Evolutionary conservation across 495 filamentous ascomycete genomes (phyloP).

Genomic region (Penicillium soppii): DNA sequence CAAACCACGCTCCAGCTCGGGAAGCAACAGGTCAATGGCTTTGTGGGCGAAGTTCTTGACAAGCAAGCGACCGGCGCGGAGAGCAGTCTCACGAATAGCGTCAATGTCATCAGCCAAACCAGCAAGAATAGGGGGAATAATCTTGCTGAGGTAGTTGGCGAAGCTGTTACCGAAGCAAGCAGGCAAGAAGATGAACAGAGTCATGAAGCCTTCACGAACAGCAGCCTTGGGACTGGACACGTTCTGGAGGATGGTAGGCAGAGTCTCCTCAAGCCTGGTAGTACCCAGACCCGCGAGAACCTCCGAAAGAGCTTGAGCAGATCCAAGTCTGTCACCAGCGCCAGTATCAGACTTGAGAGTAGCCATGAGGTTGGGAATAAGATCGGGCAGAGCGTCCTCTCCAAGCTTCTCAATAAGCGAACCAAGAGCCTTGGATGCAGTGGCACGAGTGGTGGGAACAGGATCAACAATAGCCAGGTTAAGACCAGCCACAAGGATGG

Average conservation of each 20-base stretch:
- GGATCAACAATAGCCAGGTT: slow-evolving; percentile 90
- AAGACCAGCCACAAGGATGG: slow-evolving; percentile 87
- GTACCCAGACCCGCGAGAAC: slow-evolving; percentile 95
- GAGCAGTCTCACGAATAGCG: slow-evolving; percentile 88
- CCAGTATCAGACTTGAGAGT: slow-evolving; percentile 97
- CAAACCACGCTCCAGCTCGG: slow-evolving; percentile 91
- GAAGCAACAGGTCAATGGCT: slow-evolving; percentile 89
- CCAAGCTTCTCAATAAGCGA: slow-evolving; percentile 96
- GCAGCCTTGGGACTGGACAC: slow-evolving; percentile 86
- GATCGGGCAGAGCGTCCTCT: slow-evolving; percentile 93
- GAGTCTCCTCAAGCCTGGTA: slow-evolving; percentile 85
- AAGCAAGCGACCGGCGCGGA: slow-evolving; percentile 86
- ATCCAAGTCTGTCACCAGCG: slow-evolving; percentile 91
- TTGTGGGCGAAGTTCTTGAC: slow-evolving; percentile 98
- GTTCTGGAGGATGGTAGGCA: slow-evolving; percentile 96
- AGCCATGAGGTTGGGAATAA: slow-evolving; percentile 95
- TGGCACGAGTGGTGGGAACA: slow-evolving; percentile 94
- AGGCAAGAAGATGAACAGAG: slow-evolving; percentile 96
- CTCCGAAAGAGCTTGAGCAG: slow-evolving; percentile 94
- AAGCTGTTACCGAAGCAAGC: slow-evolving; percentile 99
- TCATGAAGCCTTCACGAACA: slow-evolving; percentile 98
- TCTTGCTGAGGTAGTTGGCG: slow-evolving; percentile 88
- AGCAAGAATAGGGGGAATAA: slow-evolving; percentile 92
- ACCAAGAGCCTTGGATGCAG: slow-evolving; percentile 91
- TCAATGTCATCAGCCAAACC: slow-evolving; percentile 96